These are phyloP conservation scores for Leavenworthia alabamica DNA, from an alignment of 345 rosid species.

Conservation along the genomic window DNA sequence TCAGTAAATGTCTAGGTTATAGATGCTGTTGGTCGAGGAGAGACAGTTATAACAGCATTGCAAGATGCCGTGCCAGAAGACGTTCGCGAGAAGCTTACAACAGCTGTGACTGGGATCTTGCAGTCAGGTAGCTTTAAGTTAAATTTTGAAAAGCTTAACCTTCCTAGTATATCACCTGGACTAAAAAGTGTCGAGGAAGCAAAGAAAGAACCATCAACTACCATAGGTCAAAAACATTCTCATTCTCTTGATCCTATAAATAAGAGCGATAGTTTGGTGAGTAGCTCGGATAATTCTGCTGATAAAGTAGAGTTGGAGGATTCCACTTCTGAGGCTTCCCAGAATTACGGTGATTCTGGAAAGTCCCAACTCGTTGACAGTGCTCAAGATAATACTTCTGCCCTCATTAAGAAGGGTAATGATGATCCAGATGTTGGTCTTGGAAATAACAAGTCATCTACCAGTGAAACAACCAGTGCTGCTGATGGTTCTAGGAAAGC, in stretches of 20 bases:
- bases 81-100: conserved; percentile 73
- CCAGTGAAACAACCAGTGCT: conserved; percentile 34
- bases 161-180: conserved; percentile 38
- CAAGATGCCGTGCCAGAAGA: conserved; percentile 95
- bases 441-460: conserved; percentile 35
- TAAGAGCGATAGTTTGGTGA: conserved; percentile 35
- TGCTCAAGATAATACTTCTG: conserved; percentile 37
- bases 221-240: conserved; percentile 32
- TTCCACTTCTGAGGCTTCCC: conserved; percentile 34
- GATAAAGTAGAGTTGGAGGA: conserved; percentile 33
- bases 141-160: conserved; percentile 42
- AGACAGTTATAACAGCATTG: conserved; percentile 71
- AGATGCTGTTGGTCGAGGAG: conserved; percentile 83
- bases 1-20: conserved; percentile 56
- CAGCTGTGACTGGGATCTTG: conserved; percentile 58
- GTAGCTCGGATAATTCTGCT: conserved; percentile 32
- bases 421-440: conserved; percentile 35
- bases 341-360: conserved; percentile 34
- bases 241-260: conserved; percentile 37
- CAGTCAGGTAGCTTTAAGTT: conserved; percentile 44
- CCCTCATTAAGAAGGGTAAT: conserved; percentile 29
- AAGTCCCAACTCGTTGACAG: conserved; percentile 27
- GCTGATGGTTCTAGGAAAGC: conserved; percentile 37
- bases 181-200: conserved; percentile 35
- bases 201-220: conserved; percentile 30